A percentile compares a stretch with the other conserved stretches of the same genome.
These are phyloP conservation scores for Suillus cothurnatus DNA, from an alignment of 768 basidiomycete species.

Conservation along the genomic window DNA sequence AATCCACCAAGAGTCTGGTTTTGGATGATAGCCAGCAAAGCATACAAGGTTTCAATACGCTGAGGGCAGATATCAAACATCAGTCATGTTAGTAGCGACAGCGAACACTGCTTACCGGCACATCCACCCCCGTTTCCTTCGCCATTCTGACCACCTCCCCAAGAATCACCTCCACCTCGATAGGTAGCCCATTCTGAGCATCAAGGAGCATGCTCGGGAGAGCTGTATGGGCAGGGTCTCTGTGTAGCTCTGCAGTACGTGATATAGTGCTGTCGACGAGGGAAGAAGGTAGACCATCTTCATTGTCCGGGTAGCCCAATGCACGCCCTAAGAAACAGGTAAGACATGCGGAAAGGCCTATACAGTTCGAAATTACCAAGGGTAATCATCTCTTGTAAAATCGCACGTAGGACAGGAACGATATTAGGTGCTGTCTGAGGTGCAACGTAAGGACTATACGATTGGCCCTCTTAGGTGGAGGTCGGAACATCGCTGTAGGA, in stretches of 20 bases:
- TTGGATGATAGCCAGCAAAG: constrained; percentile 58
- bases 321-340: constrained; percentile 35
- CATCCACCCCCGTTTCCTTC: constrained; percentile 40
- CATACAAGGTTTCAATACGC: constrained; percentile 67
- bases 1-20: constrained; percentile 54
- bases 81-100: not conserved
- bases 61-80: constrained; percentile 24
- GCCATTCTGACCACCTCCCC: constrained; percentile 63
- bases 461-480: constrained; percentile 39
- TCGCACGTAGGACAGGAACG: constrained; percentile 48
- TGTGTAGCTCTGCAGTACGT: constrained; percentile 41
- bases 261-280: constrained; percentile 42
- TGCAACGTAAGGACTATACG: constrained; percentile 43
- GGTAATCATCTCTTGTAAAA: constrained; percentile 46
- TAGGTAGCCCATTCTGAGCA: constrained; percentile 51
- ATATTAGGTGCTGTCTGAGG: constrained; percentile 46
- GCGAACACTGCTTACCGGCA: constrained; percentile 48
- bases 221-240: constrained; percentile 45
- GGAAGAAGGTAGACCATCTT: constrained; percentile 49
- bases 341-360: not conserved
- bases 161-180: constrained; percentile 69
- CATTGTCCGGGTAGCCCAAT: constrained; percentile 49
- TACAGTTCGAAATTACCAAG: constrained; percentile 34
- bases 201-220: constrained; percentile 62
- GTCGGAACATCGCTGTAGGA: constrained; percentile 53